Evolutionary conservation across 2,329 filamentous ascomycete genomes (phyloP), one percentile per base, ranked within the genome.

Genomic region (Tothia fuscella): DNA sequence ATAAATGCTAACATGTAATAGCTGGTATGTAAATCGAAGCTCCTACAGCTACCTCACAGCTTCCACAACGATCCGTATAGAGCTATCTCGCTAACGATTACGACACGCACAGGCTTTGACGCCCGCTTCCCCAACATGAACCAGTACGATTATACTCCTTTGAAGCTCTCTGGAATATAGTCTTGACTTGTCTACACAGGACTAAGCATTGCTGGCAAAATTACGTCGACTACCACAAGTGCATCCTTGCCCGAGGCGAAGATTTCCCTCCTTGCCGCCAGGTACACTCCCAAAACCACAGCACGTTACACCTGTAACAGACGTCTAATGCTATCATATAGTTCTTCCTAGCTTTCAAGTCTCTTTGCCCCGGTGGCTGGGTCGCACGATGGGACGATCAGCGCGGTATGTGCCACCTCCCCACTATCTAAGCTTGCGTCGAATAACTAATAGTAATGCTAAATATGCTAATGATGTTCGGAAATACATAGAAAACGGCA

Each of bases 191-290:
- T n/a, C 26, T 14, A 20, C n/a, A 35, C 41, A 71, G 67, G 66
- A 80, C 88, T 70, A 95, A 95, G 82, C 88, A 98, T 79, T 98
- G 91, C 85, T 98, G 91, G 91, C 93, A 98, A 68, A 98, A 98
- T 78, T 98, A 98, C 71, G 91, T 98, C 72, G 91, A 98, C 70
- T 96, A 98, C 77, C 85, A 98, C 80, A 98, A 98, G 78, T 98
- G 91, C 75, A 87, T 95, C 68, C 73, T 81, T 63, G 89, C 88
- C 70, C 96, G 96, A 78, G 89, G 89, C 68, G 89, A 96, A 74
- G 88, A 95, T 63, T 96, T 96, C 67, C 81, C 84, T 56, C 89
- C 89, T 52, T 96, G 89, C 82, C 82, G 80, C 60, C 88, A 95
- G 82, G 88, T 94, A 80, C 51, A 64, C 19, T 10, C 16, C 6